phyloP scores from a whole-genome alignment of 106 monocot genomes.

The Phalaenopsis equestris region DNA sequence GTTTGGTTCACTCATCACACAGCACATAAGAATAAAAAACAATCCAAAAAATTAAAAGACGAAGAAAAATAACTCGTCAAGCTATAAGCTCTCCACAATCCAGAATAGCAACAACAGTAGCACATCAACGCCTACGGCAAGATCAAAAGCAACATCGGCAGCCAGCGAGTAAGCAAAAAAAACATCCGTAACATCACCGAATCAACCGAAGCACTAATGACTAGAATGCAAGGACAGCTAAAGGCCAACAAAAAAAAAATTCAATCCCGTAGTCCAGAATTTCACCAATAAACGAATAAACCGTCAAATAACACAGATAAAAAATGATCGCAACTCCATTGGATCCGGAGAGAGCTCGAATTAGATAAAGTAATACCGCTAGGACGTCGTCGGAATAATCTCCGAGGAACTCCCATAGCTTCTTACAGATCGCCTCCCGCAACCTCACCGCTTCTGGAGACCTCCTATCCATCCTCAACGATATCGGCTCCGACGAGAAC shows the following conservation, averaged over 20 bases:
- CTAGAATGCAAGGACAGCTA: neutral
- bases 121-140: neutral
- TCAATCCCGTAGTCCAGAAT: neutral
- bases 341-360: constrained; percentile 7
- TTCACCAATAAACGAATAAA: neutral
- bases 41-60: neutral
- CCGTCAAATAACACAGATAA: neutral
- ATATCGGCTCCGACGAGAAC: constrained; percentile 22
- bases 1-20: neutral
- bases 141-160: neutral
- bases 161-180: neutral
- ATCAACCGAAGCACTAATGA: neutral
- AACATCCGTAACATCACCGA: neutral
- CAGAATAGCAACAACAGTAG: neutral
- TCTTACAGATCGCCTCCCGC: constrained; percentile 37
- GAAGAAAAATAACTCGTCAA: neutral
- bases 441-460: constrained; percentile 42
- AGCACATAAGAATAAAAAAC: neutral
- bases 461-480: constrained; percentile 55
- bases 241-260: neutral
- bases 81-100: neutral
- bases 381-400: constrained; percentile 69
- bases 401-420: constrained; percentile 62
- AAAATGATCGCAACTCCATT: neutral
- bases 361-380: constrained; percentile 31